phyloP scores from a whole-genome alignment of 805 yeast species.

The Yamadazyma kitorensis region DNA sequence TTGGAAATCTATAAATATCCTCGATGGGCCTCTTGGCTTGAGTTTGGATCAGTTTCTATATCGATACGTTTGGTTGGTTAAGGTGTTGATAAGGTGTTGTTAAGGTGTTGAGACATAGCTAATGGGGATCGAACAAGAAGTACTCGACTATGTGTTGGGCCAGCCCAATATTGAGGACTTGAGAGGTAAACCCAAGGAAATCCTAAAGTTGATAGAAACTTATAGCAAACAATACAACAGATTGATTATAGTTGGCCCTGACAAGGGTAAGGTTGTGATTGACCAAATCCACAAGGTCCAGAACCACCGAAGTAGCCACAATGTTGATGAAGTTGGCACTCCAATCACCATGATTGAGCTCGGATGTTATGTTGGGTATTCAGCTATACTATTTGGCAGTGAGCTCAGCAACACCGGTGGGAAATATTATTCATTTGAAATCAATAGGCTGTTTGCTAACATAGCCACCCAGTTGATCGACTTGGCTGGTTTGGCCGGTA shows the following conservation, averaged over 20 bases:
- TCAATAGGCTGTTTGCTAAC: slow-evolving; percentile 26
- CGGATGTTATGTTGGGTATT: slow-evolving; percentile 17
- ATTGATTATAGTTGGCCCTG: slow-evolving; percentile 32
- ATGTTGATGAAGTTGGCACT: slow-evolving; percentile 20
- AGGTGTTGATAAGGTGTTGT: too few relatives aligned
- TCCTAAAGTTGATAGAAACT: slow-evolving; percentile 30
- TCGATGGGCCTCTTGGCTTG: too few relatives aligned
- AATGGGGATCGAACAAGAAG: background rate
- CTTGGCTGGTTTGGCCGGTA: slow-evolving; percentile 30
- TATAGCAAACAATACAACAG: slow-evolving; percentile 13
- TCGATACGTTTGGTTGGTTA: too few relatives aligned
- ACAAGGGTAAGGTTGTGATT: slow-evolving; percentile 27
- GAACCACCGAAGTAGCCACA: too few relatives aligned
- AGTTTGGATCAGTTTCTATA: too few relatives aligned
- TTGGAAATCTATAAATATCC: too few relatives aligned
- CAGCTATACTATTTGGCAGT: slow-evolving; percentile 33
- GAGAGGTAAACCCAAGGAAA: slow-evolving; percentile 29
- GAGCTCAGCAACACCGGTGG: slow-evolving; percentile 22
- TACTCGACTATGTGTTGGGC: background rate
- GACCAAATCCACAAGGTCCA: too few relatives aligned
- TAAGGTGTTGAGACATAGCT: too few relatives aligned
- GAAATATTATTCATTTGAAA: slow-evolving; percentile 33
- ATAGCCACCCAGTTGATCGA: slow-evolving; percentile 27
- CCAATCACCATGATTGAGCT: slow-evolving; percentile 18
- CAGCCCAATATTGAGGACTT: slow-evolving; percentile 15